Percentiles rank a stretch among this genome's conserved stretches.
These are phyloP conservation scores for Cercophora scortea DNA, from an alignment of 495 filamentous ascomycete genomes.

Conservation along the genomic window DNA sequence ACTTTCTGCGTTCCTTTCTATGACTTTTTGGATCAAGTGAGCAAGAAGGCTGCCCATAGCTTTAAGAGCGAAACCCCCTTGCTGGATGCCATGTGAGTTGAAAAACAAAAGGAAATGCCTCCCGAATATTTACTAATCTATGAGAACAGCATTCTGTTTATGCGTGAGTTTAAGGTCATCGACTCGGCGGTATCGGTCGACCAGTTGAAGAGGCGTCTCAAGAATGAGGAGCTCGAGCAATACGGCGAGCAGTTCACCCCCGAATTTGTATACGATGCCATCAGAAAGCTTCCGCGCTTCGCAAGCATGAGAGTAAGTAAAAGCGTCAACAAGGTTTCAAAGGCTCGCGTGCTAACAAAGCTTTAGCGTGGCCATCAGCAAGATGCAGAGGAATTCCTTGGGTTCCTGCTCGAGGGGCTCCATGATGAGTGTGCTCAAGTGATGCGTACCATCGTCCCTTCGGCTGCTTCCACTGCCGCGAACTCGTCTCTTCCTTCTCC, in stretches of 20 bases:
- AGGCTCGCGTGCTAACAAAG: conserved; percentile 14
- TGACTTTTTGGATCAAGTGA: conserved; percentile 81
- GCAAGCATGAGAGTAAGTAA: conserved; percentile 74
- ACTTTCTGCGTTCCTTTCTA: conserved; percentile 92
- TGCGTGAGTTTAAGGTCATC: conserved; percentile 84
- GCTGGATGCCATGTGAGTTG: conserved; percentile 81
- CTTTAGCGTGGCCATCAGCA: conserved; percentile 84
- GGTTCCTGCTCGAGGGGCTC: conserved; percentile 84
- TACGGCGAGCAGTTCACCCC: conserved; percentile 89
- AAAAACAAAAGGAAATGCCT: no score
- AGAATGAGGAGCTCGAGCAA: conserved; percentile 75
- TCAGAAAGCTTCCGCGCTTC: conserved; percentile 78
- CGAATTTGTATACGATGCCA: conserved; percentile 91
- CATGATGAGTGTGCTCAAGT: conserved; percentile 85
- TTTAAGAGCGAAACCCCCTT: conserved; percentile 93
- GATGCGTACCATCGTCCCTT: conserved; percentile 47
- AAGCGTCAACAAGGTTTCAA: neutral
- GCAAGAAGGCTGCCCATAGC: conserved; percentile 74
- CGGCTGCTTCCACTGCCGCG: conserved; percentile 31
- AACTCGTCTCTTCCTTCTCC: conserved; percentile 29
- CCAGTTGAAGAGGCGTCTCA: conserved; percentile 62
- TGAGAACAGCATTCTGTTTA: conserved; percentile 75
- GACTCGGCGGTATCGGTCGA: conserved; percentile 69
- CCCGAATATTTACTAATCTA: neutral
- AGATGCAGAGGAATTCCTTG: conserved; percentile 96